A percentile compares a stretch with the other conserved stretches of the same genome.
phyloP scores from a whole-genome alignment of 2,329 filamentous ascomycete species.

The Saccharata proteae region DNA sequence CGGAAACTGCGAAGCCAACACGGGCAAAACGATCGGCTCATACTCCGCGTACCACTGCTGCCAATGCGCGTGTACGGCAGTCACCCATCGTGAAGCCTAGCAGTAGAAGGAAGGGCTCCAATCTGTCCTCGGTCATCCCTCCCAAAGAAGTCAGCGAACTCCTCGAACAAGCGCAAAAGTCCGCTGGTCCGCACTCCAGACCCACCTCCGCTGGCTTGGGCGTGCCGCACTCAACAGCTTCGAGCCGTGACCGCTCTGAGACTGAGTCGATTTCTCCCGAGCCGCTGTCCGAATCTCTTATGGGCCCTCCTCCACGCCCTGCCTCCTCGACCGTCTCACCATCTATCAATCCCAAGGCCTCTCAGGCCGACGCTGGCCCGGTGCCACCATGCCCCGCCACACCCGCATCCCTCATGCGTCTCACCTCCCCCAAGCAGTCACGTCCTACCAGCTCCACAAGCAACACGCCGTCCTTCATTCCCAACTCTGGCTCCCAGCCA shows the following conservation, averaged over 20 bases:
- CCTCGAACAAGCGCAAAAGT: constrained; percentile 24
- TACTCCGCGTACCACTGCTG: constrained; percentile 26
- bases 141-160: constrained; percentile 33
- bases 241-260: constrained; percentile 28
- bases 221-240: constrained; percentile 11
- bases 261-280: constrained; percentile 39
- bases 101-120: constrained; percentile 30
- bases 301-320: constrained; percentile 51
- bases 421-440: constrained; percentile 20
- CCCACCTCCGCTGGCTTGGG: constrained; percentile 8
- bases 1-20: constrained; percentile 18
- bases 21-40: constrained; percentile 39
- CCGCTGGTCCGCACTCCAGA: constrained; percentile 13
- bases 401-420: constrained; percentile 70
- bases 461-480: constrained; percentile 14
- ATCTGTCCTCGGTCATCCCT: constrained; percentile 30
- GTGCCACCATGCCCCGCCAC: constrained; percentile 43
- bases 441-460: constrained; percentile 1
- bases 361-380: constrained; percentile 15
- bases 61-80: constrained; percentile 45
- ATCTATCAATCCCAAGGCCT: constrained; percentile 42
- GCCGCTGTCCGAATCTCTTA: constrained; percentile 32
- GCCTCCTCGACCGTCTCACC: constrained; percentile 56
- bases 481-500: constrained; percentile 15
- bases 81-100: constrained; percentile 59